A percentile compares a stretch with the other conserved stretches of the same genome.
These are phyloP conservation scores for Trichoderma sp. DNA, from an alignment of 2,329 filamentous ascomycete species.

Conservation along the genomic window DNA sequence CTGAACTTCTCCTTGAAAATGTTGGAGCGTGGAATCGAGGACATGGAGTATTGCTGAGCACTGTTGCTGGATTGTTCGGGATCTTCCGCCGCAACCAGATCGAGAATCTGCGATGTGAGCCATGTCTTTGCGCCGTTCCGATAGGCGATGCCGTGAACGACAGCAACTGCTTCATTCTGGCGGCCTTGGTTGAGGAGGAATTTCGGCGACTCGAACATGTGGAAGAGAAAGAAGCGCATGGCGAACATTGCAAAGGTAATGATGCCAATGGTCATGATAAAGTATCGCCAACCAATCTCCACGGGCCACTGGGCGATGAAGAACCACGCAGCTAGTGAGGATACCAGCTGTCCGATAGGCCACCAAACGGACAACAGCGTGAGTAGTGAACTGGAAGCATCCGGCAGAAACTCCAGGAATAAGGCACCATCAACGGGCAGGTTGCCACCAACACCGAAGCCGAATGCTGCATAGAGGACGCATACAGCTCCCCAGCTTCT, in stretches of 20 bases:
- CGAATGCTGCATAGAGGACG: conserved; percentile 58
- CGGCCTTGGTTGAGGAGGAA: conserved; percentile 74
- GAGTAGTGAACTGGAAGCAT: conserved; percentile 67
- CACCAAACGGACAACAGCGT: conserved; percentile 85
- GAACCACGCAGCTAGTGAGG: conserved; percentile 70
- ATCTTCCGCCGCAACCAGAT: conserved; percentile 50
- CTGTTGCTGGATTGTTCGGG: conserved; percentile 24
- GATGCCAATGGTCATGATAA: conserved; percentile 68
- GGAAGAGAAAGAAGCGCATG: conserved; percentile 74
- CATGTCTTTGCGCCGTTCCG: conserved; percentile 69
- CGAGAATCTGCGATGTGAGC: conserved; percentile 69
- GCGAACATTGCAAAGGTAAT: conserved; percentile 75
- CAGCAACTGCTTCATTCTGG: conserved; percentile 74
- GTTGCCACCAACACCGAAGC: conserved; percentile 71
- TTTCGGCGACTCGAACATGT: conserved; percentile 82
- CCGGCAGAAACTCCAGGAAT: conserved; percentile 80
- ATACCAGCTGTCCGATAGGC: conserved; percentile 76
- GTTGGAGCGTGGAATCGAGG: conserved; percentile 29
- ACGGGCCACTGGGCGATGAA: conserved; percentile 68
- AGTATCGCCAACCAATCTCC: conserved; percentile 73
- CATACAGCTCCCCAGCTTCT: conserved; percentile 65
- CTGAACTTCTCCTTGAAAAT: conserved; percentile 58
- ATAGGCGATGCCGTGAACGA: conserved; percentile 74
- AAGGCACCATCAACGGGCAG: conserved; percentile 75
- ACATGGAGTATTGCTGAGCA: not conserved